Evolutionary conservation across 1,284 basidiomycete genomes (phyloP).

Genomic region (Pholiota adiposa): DNA sequence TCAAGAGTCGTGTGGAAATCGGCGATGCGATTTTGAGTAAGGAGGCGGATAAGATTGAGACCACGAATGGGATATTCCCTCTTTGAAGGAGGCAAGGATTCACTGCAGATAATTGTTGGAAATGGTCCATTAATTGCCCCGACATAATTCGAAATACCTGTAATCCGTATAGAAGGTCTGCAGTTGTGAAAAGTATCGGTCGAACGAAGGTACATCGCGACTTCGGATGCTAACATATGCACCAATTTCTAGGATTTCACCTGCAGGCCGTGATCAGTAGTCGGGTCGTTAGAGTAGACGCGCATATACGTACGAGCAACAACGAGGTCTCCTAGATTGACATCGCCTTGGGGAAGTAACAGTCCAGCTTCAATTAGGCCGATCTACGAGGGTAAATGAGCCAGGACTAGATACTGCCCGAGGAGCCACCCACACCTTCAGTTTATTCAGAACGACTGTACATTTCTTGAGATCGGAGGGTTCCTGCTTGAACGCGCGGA

Average conservation of each 20-base stretch:
- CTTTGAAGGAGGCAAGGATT: conserved; percentile 78
- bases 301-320: conserved; percentile 62
- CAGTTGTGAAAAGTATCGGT: conserved; percentile 93
- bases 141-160: conserved; percentile 48
- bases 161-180: conserved; percentile 93
- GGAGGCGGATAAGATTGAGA: conserved; percentile 91
- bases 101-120: conserved; percentile 43
- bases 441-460: conserved; percentile 62
- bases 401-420: background rate
- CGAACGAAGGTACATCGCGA: conserved; percentile 90
- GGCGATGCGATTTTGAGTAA: conserved; percentile 96
- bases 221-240: conserved; percentile 92
- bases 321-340: conserved; percentile 64
- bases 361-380: conserved; percentile 80
- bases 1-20: conserved; percentile 99
- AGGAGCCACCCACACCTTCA: conserved; percentile 59
- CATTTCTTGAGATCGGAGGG: conserved; percentile 71
- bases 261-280: conserved; percentile 39
- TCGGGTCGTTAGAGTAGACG: background rate
- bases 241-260: conserved; percentile 95
- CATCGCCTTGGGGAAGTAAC: conserved; percentile 65
- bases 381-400: conserved; percentile 51
- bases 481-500: conserved; percentile 61
- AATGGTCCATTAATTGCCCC: background rate
- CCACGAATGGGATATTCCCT: conserved; percentile 91